phyloP scores from a whole-genome alignment of 2,329 filamentous ascomycete species.

The Colletotrichum sp. region DNA sequence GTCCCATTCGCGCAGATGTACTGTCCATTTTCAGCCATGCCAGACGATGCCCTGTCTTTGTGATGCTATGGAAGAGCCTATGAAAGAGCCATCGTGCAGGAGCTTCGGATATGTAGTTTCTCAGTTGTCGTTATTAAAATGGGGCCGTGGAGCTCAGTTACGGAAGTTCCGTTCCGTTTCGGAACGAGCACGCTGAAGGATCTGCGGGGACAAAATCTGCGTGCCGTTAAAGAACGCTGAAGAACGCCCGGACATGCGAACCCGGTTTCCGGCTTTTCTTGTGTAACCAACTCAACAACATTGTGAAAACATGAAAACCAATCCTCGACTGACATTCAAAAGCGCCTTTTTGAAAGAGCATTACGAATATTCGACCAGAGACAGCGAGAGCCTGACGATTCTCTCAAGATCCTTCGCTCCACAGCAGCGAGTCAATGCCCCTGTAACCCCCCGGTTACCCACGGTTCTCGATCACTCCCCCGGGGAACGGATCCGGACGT shows the following conservation, averaged over 20 bases:
- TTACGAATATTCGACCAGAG: neutral
- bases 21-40: neutral
- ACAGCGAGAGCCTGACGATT: neutral
- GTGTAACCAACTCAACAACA: neutral
- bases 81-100: neutral
- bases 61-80: neutral
- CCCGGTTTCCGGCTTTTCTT: neutral
- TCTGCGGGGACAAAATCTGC: neutral
- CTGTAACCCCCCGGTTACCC: neutral
- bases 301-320: rapidly evolving
- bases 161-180: neutral
- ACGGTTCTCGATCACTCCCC: neutral
- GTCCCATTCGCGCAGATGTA: neutral
- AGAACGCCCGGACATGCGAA: neutral
- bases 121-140: neutral
- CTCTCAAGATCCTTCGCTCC: neutral
- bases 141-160: neutral
- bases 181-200: neutral
- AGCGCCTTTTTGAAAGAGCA: too few relatives aligned
- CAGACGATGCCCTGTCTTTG: neutral
- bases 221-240: neutral
- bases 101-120: neutral
- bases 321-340: neutral
- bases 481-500: neutral
- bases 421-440: neutral